Percentiles rank a stretch among this genome's conserved stretches.
Conservation (phyloP, 1,284 basidiomycete genomes). For the Rhodotorula sp. region DNA sequence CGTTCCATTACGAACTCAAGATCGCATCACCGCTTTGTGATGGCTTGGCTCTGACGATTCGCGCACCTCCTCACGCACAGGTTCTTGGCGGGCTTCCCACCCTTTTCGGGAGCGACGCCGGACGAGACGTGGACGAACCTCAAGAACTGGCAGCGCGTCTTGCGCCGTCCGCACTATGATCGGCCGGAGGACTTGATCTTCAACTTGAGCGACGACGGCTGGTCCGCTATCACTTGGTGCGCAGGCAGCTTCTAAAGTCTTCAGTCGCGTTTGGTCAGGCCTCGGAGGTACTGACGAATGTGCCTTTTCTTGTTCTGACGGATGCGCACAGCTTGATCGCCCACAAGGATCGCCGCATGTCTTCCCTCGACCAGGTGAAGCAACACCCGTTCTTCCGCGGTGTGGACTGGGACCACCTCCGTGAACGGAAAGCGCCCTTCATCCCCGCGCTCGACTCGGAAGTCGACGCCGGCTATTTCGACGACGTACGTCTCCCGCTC, state of each 20-base stretch:
- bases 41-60: no score
- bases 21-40: no score
- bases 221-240: constrained; percentile 90
- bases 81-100: constrained; percentile 73
- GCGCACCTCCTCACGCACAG: no score
- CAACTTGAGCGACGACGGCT: constrained; percentile 89
- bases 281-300: background rate
- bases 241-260: constrained; percentile 25
- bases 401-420: constrained; percentile 74
- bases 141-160: constrained; percentile 91
- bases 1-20: background rate
- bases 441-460: constrained; percentile 94
- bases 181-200: constrained; percentile 95
- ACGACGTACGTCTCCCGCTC: constrained; percentile 76
- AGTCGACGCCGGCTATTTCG: constrained; percentile 96
- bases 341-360: constrained; percentile 75
- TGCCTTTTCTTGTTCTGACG: background rate
- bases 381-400: constrained; percentile 81
- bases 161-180: constrained; percentile 90
- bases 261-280: background rate
- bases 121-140: constrained; percentile 99
- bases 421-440: constrained; percentile 82
- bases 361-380: constrained; percentile 70
- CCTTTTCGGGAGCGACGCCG: constrained; percentile 90
- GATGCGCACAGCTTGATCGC: constrained; percentile 61